Evolutionary conservation across 768 basidiomycete species (phyloP).

Genomic region (Russula sp.): DNA sequence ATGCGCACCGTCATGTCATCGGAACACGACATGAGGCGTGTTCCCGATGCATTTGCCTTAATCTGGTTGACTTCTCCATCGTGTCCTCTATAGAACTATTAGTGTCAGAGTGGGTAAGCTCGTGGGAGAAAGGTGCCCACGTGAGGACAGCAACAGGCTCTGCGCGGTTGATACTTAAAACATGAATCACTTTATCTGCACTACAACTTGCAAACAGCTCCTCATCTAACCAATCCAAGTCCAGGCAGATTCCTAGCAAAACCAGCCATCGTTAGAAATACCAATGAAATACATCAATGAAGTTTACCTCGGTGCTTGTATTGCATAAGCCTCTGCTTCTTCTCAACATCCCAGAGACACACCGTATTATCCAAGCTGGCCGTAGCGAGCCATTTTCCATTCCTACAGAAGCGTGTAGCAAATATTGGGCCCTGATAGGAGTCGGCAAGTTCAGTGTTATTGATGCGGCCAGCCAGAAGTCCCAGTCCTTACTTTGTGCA

Average conservation of each 20-base stretch:
- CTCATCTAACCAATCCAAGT: slow-evolving; percentile 73
- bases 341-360: slow-evolving; percentile 71
- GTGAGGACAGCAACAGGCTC: slow-evolving; percentile 54
- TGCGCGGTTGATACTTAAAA: slow-evolving; percentile 47
- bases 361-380: slow-evolving; percentile 73
- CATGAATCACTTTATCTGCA: slow-evolving; percentile 55
- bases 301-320: slow-evolving; percentile 58
- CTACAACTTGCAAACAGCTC: slow-evolving; percentile 67
- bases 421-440: slow-evolving; percentile 66
- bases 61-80: slow-evolving; percentile 72
- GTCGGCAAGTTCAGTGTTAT: not conserved
- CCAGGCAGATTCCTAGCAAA: slow-evolving; percentile 61
- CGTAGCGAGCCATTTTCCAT: slow-evolving; percentile 64
- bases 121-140: slow-evolving; percentile 34
- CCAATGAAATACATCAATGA: not conserved
- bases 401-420: slow-evolving; percentile 65
- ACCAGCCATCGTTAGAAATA: not conserved
- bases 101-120: not conserved
- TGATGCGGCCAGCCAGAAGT: not conserved
- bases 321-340: slow-evolving; percentile 53
- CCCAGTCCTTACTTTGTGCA: slow-evolving; percentile 52
- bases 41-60: slow-evolving; percentile 56
- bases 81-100: slow-evolving; percentile 48
- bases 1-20: slow-evolving; percentile 74
- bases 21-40: slow-evolving; percentile 70